phyloP scores from a whole-genome alignment of 2,329 filamentous ascomycete genomes.

The Sclerotinia nivalis region DNA sequence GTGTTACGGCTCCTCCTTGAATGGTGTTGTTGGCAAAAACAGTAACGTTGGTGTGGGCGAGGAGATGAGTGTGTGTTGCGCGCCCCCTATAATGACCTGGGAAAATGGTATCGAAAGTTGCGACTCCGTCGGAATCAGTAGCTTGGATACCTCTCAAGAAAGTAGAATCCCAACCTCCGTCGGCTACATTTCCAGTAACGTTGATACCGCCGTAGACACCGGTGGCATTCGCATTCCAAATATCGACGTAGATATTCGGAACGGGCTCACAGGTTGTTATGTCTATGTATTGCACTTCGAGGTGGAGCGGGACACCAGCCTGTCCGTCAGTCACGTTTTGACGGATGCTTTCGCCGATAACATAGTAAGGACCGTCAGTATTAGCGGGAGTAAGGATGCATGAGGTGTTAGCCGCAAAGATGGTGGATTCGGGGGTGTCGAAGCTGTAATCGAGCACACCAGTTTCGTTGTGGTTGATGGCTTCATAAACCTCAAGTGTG shows the following conservation, averaged over 20 bases:
- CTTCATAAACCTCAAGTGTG: slow-evolving; percentile 19
- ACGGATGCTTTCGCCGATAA: slow-evolving; percentile 44
- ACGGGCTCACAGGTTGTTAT: slow-evolving; percentile 43
- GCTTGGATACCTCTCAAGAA: slow-evolving; percentile 47
- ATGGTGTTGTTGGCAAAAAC: slow-evolving; percentile 45
- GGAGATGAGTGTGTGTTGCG: slow-evolving; percentile 50
- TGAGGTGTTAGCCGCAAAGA: slow-evolving; percentile 47
- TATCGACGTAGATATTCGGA: slow-evolving; percentile 40
- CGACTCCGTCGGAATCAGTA: slow-evolving; percentile 45
- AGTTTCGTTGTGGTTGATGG: slow-evolving; percentile 25
- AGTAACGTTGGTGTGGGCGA: slow-evolving; percentile 42
- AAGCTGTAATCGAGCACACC: slow-evolving; percentile 19
- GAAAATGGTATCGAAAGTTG: slow-evolving; percentile 46
- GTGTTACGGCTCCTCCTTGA: slow-evolving; percentile 50
- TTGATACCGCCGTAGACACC: slow-evolving; percentile 46
- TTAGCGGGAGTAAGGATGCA: slow-evolving; percentile 54
- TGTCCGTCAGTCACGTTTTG: slow-evolving; percentile 50
- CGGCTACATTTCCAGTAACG: slow-evolving; percentile 17
- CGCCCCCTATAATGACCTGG: slow-evolving; percentile 51
- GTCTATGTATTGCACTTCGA: slow-evolving; percentile 57
- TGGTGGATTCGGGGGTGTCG: slow-evolving; percentile 22
- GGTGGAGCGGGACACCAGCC: slow-evolving; percentile 49
- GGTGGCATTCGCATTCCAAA: slow-evolving; percentile 46
- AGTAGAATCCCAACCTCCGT: slow-evolving; percentile 38
- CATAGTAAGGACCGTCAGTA: slow-evolving; percentile 55